Evolutionary conservation across 768 basidiomycete genomes (phyloP).

Genomic region (Ephemerocybe angulata): DNA sequence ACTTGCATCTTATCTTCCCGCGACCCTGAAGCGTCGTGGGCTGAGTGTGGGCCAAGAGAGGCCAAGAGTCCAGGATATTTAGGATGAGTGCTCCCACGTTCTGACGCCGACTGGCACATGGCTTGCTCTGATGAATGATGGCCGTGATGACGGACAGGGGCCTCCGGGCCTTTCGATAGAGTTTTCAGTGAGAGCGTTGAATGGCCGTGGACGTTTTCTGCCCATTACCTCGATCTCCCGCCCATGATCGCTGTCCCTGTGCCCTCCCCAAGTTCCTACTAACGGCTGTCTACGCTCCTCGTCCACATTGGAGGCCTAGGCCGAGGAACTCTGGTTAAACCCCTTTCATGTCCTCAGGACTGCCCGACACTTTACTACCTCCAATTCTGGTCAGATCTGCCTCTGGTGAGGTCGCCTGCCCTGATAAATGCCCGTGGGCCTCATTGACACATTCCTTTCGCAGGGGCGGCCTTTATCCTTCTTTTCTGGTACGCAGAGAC

Average conservation of each 20-base stretch:
- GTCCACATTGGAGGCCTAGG: neutral
- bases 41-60: too few relatives aligned
- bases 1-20: too few relatives aligned
- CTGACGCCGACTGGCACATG: too few relatives aligned
- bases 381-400: neutral
- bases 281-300: neutral
- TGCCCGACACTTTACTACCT: neutral
- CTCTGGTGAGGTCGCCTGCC: neutral
- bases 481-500: slow-evolving; percentile 17
- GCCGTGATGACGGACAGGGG: too few relatives aligned
- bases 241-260: neutral
- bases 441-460: neutral
- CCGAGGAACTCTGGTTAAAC: neutral
- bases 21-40: too few relatives aligned
- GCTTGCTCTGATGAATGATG: too few relatives aligned
- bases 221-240: neutral
- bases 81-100: too few relatives aligned
- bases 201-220: too few relatives aligned
- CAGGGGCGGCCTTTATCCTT: slow-evolving; percentile 4
- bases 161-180: too few relatives aligned
- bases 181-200: too few relatives aligned
- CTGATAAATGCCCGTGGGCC: neutral
- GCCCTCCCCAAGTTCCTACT: neutral
- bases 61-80: too few relatives aligned
- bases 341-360: neutral